Evolutionary conservation across 495 filamentous ascomycete species (phyloP).

Genomic region (Penicillium longicatenatum): DNA sequence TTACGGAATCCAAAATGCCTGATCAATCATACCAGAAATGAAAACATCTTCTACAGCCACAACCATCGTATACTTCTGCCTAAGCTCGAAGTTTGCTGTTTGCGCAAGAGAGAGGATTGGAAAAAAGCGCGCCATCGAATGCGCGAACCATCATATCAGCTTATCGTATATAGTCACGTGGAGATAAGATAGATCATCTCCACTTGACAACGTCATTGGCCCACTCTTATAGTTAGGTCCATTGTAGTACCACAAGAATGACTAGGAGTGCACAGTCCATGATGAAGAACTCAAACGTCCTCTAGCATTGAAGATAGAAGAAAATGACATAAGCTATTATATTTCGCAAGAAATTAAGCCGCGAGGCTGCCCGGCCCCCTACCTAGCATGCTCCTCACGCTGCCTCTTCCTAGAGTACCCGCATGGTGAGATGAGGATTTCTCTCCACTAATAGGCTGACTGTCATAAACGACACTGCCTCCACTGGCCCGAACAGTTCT

Average conservation of each 20-base stretch:
- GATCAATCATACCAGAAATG: conserved; percentile 25
- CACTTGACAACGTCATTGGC: background rate
- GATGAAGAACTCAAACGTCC: no score
- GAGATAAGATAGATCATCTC: conserved; percentile 13
- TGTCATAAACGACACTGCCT: conserved; percentile 43
- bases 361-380: conserved; percentile 16
- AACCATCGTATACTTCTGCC: conserved; percentile 25
- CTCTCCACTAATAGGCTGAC: conserved; percentile 9
- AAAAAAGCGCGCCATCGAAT: background rate
- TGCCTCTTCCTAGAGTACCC: conserved; percentile 15
- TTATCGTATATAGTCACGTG: conserved; percentile 33
- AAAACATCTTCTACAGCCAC: conserved; percentile 22
- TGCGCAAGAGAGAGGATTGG: conserved; percentile 4
- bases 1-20: background rate
- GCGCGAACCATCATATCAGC: conserved; percentile 1
- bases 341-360: background rate
- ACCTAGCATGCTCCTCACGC: conserved; percentile 24
- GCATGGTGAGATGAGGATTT: background rate
- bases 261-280: background rate
- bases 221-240: background rate
- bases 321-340: no score
- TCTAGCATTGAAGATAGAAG: no score
- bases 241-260: background rate
- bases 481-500: conserved; percentile 56
- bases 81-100: conserved; percentile 2